phyloP scores from a whole-genome alignment of 2,329 filamentous ascomycete genomes.

The Scedosporium boydii region DNA sequence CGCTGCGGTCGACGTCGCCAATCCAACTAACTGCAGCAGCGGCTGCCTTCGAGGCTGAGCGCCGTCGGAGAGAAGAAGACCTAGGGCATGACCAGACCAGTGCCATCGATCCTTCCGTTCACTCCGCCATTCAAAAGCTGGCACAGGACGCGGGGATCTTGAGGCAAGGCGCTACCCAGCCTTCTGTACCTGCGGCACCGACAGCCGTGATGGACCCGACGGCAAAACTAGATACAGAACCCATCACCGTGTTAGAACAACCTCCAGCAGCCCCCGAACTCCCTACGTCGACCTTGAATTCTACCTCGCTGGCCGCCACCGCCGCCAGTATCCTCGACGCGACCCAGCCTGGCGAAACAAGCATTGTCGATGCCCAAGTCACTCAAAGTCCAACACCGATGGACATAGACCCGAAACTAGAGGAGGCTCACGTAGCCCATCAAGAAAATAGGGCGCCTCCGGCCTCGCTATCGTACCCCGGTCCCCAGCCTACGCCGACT shows the following conservation, averaged over 20 bases:
- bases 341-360: constrained; percentile 34
- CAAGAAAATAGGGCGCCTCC: constrained; percentile 42
- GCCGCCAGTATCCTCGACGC: constrained; percentile 20
- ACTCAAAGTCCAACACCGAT: constrained; percentile 43
- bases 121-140: constrained; percentile 31
- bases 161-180: constrained; percentile 36
- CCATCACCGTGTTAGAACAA: constrained; percentile 15
- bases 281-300: constrained; percentile 14
- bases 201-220: constrained; percentile 34
- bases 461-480: constrained; percentile 46
- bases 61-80: constrained; percentile 32
- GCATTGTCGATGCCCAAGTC: constrained; percentile 31
- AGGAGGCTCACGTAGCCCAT: constrained; percentile 25
- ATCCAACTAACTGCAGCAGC: constrained; percentile 40
- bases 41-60: constrained; percentile 42
- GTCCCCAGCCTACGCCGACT: constrained; percentile 33
- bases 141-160: constrained; percentile 26
- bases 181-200: constrained; percentile 43
- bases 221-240: constrained; percentile 23
- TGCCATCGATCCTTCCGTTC: constrained; percentile 44
- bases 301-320: constrained; percentile 26
- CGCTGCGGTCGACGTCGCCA: constrained; percentile 30
- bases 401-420: constrained; percentile 36
- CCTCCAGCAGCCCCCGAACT: constrained; percentile 14
- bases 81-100: constrained; percentile 29